phyloP scores from a whole-genome alignment of 2,329 filamentous ascomycete species.

The Verticillium longisporum region DNA sequence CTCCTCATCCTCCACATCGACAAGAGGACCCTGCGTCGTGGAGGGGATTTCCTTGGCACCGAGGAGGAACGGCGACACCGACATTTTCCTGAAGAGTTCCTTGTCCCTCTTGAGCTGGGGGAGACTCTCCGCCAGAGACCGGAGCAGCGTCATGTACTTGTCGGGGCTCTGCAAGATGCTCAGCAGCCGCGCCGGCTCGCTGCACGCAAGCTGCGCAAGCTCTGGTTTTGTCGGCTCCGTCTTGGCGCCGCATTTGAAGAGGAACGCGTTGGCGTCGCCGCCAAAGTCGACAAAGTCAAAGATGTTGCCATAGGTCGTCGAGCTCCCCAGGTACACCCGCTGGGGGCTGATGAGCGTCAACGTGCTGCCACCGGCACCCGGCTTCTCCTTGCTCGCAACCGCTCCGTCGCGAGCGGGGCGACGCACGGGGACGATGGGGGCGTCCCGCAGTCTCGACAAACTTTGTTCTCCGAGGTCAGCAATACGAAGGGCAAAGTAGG shows the following conservation, averaged over 20 bases:
- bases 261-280: constrained; percentile 75
- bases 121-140: constrained; percentile 70
- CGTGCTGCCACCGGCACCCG: constrained; percentile 6
- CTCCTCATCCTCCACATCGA: constrained; percentile 54
- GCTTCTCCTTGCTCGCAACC: constrained; percentile 9
- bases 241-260: constrained; percentile 85
- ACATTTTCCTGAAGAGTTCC: constrained; percentile 70
- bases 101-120: constrained; percentile 69
- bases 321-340: constrained; percentile 72
- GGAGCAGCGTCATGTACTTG: constrained; percentile 79
- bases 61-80: constrained; percentile 67
- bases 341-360: constrained; percentile 59
- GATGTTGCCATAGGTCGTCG: constrained; percentile 70
- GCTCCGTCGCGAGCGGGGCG: constrained; percentile 14
- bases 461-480: constrained; percentile 62
- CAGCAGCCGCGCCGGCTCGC: constrained; percentile 75
- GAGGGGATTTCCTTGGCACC: constrained; percentile 67
- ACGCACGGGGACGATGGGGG: constrained; percentile 65
- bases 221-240: constrained; percentile 83
- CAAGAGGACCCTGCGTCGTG: constrained; percentile 34
- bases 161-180: constrained; percentile 73
- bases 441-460: constrained; percentile 52
- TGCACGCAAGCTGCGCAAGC: constrained; percentile 75
- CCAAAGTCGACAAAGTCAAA: constrained; percentile 98
- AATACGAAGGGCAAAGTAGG: constrained; percentile 74